Base-by-base conservation (phyloP, 2,329 filamentous ascomycete genomes). In the Fusarium guadeloupense region DNA sequence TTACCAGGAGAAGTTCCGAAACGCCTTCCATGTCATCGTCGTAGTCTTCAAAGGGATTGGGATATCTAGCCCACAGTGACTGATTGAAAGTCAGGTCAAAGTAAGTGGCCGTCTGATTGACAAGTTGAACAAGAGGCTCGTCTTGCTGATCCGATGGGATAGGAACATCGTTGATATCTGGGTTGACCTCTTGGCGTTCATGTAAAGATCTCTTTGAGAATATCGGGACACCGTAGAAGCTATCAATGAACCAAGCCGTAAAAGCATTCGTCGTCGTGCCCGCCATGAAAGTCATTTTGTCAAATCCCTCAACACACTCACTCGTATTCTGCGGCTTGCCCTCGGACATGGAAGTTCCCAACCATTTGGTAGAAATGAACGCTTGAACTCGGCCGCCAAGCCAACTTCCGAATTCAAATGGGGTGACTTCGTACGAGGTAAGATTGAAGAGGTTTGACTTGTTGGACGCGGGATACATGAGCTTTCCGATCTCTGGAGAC, bases 341-440 rank as follows among this genome's bases (percentile, higher is more conserved):
- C 5, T 68, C 49, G 0, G 50, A 35, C 64, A 75, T 71, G 4
- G 62, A 38, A 2, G 71, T 73, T 7, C 73, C 73, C 0, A 75
- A 52, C 19, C 63, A 73, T 25, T 65, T 44, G 0, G 68, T 73
- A 0, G 71, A 54, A 17, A 71, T 69, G 21, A 75, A 75, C 0
- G 64, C 69, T 19, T 72, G 70, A 1, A 72, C 59, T 2, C 71
- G 50, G 0, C 69, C 68, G 1, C 72, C 73, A 4, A 50, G 40
- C 72, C 73, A 75, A 21, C 67, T 69, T 8, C 73, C 73, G 19
- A 74, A 73, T 40, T 75, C 72, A 33, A 70, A 75, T 0, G 73
- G 72, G 0, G 66, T 75, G 1, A 75, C 62, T 39, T 75, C 73
- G 40, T 73, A 75, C 3, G 71, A 64, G 0, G 74, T 72, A 4